Percentiles rank a stretch among this genome's conserved stretches.
phyloP scores from a whole-genome alignment of 441 rosid species.

The Pelargonium fulgidum region DNA sequence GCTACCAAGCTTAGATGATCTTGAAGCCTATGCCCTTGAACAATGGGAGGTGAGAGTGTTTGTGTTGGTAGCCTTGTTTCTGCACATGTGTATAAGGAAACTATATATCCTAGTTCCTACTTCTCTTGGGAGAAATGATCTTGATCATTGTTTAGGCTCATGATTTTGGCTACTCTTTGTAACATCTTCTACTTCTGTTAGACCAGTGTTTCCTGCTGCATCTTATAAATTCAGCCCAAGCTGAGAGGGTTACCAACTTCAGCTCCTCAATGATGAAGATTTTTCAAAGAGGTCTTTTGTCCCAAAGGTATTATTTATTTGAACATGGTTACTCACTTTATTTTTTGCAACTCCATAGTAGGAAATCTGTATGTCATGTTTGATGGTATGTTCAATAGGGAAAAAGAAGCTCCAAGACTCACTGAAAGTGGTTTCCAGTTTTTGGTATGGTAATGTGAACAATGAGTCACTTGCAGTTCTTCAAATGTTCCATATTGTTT shows the following conservation, averaged over 20 bases:
- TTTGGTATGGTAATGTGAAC: conserved; percentile 53
- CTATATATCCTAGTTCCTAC: conserved; percentile 3
- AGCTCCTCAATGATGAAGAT: conserved; percentile 86
- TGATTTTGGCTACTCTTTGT: conserved; percentile 25
- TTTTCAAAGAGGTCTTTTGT: conserved; percentile 83
- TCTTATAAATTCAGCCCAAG: conserved; percentile 76
- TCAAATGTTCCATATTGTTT: conserved; percentile 15
- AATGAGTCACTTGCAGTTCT: conserved; percentile 21
- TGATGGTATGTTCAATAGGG: conserved; percentile 34
- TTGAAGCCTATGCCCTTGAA: conserved; percentile 66
- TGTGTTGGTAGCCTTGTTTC: conserved; percentile 7
- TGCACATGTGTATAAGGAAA: conserved; percentile 10
- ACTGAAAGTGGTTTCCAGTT: conserved; percentile 96
- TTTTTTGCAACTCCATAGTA: background rate
- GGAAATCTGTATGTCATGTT: conserved; percentile 18
- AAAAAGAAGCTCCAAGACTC: conserved; percentile 68
- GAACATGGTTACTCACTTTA: conserved; percentile 1
- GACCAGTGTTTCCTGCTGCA: conserved; percentile 80
- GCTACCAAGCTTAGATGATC: conserved; percentile 73
- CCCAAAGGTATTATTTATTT: conserved; percentile 47
- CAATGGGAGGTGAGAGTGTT: conserved; percentile 81
- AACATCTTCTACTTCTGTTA: conserved; percentile 27
- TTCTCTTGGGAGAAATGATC: background rate
- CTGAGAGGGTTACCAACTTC: conserved; percentile 57
- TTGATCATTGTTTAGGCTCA: conserved; percentile 6